Evolutionary conservation across 345 rosid species (phyloP).

Genomic region (Camelina hispida): DNA sequence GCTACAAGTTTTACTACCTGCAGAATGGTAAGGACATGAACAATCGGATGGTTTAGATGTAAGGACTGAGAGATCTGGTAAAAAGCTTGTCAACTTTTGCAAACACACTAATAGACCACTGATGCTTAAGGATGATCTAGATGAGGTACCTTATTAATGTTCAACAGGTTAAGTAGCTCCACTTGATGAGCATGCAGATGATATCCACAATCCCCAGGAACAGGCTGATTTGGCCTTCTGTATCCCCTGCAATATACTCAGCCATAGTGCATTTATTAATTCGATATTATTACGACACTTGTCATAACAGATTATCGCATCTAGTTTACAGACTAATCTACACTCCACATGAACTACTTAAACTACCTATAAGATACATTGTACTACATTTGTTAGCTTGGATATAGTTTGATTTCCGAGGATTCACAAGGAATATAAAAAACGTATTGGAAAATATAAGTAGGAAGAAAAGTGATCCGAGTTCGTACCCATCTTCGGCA

Average conservation of each 20-base stretch:
- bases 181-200: slow-evolving; percentile 82
- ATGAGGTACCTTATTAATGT: slow-evolving; percentile 56
- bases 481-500: slow-evolving; percentile 74
- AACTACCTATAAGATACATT: slow-evolving; percentile 1
- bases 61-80: background rate
- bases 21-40: slow-evolving; percentile 1
- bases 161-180: slow-evolving; percentile 56
- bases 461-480: slow-evolving; percentile 1
- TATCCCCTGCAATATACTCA: slow-evolving; percentile 60
- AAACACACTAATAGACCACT: background rate
- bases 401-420: background rate
- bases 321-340: background rate
- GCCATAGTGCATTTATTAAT: slow-evolving; percentile 7
- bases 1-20: slow-evolving; percentile 66
- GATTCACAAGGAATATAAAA: background rate
- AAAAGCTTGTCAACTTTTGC: background rate
- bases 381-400: background rate
- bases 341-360: slow-evolving; percentile 4
- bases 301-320: background rate
- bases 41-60: background rate
- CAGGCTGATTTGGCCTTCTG: slow-evolving; percentile 65
- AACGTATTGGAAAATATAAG: background rate
- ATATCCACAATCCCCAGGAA: slow-evolving; percentile 92
- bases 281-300: background rate
- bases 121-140: background rate